A percentile compares a stretch with the other conserved stretches of the same genome.
These are phyloP conservation scores for Cercospora sp. DNA, from an alignment of 2,329 filamentous ascomycete species.

Conservation along the genomic window DNA sequence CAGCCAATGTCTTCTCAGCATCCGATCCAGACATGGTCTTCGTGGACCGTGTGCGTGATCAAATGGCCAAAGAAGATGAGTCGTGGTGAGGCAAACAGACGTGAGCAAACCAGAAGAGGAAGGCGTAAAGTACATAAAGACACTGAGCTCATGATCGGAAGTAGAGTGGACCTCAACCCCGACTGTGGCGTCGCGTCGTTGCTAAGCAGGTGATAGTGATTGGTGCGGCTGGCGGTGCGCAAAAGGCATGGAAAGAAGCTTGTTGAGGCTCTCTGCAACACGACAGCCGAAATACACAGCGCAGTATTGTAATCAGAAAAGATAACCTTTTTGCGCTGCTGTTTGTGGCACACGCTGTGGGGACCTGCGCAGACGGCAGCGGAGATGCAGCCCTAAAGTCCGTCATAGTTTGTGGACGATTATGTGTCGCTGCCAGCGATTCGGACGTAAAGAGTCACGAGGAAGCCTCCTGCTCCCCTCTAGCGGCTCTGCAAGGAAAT, in stretches of 20 bases:
- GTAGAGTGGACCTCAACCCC: conserved; percentile 1
- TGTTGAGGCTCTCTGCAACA: background rate
- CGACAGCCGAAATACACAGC: background rate
- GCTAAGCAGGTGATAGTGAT: conserved; percentile 6
- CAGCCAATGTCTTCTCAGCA: conserved; percentile 22
- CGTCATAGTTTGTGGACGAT: background rate
- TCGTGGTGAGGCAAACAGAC: background rate
- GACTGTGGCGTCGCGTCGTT: conserved; percentile 9
- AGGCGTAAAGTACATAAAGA: conserved; percentile 6
- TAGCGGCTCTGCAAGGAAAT: background rate
- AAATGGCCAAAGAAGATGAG: background rate
- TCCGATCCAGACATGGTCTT: conserved; percentile 23
- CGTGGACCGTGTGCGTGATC: background rate
- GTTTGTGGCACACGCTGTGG: background rate
- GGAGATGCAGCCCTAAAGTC: conserved; percentile 1
- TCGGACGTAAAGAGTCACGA: background rate
- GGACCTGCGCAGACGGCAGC: background rate
- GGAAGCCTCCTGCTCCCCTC: background rate
- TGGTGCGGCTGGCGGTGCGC: conserved; percentile 11
- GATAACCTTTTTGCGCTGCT: background rate
- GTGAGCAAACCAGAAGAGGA: conserved; percentile 6
- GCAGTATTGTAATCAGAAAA: background rate
- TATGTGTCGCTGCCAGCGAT: background rate
- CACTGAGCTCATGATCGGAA: conserved; percentile 12
- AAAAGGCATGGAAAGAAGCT: conserved; percentile 5